Conservation (phyloP, 2,329 filamentous ascomycete genomes). For the Trichoderma semiorbis region DNA sequence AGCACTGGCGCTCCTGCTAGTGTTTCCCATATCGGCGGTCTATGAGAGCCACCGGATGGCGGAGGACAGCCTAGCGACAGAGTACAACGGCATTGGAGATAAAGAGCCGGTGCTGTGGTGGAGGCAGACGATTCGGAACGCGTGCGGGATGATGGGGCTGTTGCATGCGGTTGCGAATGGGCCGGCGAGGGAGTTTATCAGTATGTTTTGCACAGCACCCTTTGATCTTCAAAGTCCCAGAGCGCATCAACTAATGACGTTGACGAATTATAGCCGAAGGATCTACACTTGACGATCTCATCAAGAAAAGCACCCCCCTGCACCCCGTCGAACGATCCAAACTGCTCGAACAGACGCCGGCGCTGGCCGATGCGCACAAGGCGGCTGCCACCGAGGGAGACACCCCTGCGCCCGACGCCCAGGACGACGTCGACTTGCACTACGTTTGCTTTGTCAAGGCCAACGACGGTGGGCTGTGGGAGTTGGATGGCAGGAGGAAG, state of each 20-base stretch:
- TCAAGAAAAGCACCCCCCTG: constrained; percentile 68
- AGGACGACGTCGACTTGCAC: constrained; percentile 86
- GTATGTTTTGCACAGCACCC: constrained; percentile 32
- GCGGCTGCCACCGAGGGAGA: constrained; percentile 74
- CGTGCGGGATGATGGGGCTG: constrained; percentile 86
- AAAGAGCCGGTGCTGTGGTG: constrained; percentile 85
- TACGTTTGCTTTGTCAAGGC: constrained; percentile 92
- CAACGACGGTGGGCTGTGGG: constrained; percentile 59
- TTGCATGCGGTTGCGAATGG: constrained; percentile 82
- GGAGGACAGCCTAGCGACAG: constrained; percentile 63
- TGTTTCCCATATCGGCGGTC: constrained; percentile 77
- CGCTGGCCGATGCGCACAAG: constrained; percentile 74
- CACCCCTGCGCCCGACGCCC: constrained; percentile 71
- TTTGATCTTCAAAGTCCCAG: not conserved
- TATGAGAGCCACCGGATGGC: constrained; percentile 74
- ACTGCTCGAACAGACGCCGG: constrained; percentile 72
- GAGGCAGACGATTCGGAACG: constrained; percentile 90
- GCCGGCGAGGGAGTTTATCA: constrained; percentile 59
- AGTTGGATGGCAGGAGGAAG: constrained; percentile 58
- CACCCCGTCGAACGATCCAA: constrained; percentile 63
- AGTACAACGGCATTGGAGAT: constrained; percentile 66
- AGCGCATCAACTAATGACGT: not conserved
- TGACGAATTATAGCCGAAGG: constrained; percentile 24
- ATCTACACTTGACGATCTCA: constrained; percentile 60
- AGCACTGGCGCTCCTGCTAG: constrained; percentile 81